Evolutionary conservation across 2,329 filamentous ascomycete species (phyloP), one percentile per base, ranked within the genome.

Genomic region (Sclerotinia glacialis): DNA sequence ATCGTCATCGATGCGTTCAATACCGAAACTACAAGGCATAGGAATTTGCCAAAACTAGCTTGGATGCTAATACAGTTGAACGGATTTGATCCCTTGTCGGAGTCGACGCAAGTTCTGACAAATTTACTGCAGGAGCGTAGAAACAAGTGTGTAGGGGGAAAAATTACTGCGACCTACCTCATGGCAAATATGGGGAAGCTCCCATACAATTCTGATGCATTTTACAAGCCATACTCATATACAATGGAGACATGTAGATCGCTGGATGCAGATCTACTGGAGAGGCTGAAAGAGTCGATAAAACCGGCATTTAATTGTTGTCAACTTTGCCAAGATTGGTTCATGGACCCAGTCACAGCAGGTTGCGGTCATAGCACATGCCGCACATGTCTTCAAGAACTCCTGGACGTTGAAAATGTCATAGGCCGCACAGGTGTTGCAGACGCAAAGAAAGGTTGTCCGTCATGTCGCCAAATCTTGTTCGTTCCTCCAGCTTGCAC

Each of bases 301-400:
- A 85, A 88, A 68, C 81, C 82, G 21, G 92, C 96, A 75, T 81
- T 96, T 74, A 92, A 97, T 74, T n/a, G 6, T n/a, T 97, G 93
- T 71, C 91, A 95, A 73, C 87, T 97, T 67, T 97, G 93, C 78
- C 96, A 94, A 76, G 85, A 87, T 50, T 78, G 96, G 28, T 90
- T 94, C 76, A 80, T 92, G 68, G 90, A 96, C 69, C 92, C 93
- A 0, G 81, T 93, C 62, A 97, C 93, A 0, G 96, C 92, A 0
- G 83, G 86, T 1, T 97, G 93, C 73, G 93, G 93, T 1, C 93
- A 97, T 76, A 97, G 92, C 0, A 94, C 95, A 73, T 97, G 93
- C 76, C 87, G 90, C 26, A 84, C 85, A 67, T 97, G 93, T 76
- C 81, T 97, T 28, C 85, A 88, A 66, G 86, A 40, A 40, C 37